A percentile compares a stretch with the other conserved stretches of the same genome.
Evolutionary conservation across 2,329 filamentous ascomycete species (phyloP).

Genomic region (Penicillium digitatum): DNA sequence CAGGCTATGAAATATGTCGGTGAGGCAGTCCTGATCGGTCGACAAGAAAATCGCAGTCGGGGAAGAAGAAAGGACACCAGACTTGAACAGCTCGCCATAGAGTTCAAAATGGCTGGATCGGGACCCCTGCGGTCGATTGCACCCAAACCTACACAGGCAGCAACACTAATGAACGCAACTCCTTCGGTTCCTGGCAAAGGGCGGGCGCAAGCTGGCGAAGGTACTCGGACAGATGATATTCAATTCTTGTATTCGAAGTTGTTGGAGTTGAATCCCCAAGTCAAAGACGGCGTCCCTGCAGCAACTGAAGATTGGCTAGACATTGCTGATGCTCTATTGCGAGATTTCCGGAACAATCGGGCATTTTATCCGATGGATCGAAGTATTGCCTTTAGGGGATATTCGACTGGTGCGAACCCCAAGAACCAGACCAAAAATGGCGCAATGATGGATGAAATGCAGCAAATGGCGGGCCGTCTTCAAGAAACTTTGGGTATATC

Average conservation of each 20-base stretch:
- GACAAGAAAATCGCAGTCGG: constrained; percentile 36
- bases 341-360: constrained; percentile 58
- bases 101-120: constrained; percentile 31
- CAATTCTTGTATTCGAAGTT: constrained; percentile 46
- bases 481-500: constrained; percentile 41
- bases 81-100: constrained; percentile 40
- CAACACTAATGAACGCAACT: constrained; percentile 18
- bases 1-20: constrained; percentile 73
- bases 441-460: constrained; percentile 41
- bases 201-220: constrained; percentile 30
- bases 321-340: constrained; percentile 55
- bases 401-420: constrained; percentile 41
- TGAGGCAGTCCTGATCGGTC: constrained; percentile 66
- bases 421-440: constrained; percentile 36
- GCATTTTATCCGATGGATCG: constrained; percentile 56
- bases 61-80: constrained; percentile 35
- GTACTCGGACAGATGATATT: constrained; percentile 41
- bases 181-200: constrained; percentile 14
- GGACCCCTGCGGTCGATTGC: constrained; percentile 18
- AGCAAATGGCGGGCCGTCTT: constrained; percentile 44
- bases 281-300: constrained; percentile 49
- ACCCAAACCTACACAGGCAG: constrained; percentile 13
- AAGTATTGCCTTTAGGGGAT: constrained; percentile 50
- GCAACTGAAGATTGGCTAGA: constrained; percentile 56
- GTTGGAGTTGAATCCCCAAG: constrained; percentile 46